Evolutionary conservation across 176 grass and related monocot genomes (phyloP).

Genomic region (Avena insularis): DNA sequence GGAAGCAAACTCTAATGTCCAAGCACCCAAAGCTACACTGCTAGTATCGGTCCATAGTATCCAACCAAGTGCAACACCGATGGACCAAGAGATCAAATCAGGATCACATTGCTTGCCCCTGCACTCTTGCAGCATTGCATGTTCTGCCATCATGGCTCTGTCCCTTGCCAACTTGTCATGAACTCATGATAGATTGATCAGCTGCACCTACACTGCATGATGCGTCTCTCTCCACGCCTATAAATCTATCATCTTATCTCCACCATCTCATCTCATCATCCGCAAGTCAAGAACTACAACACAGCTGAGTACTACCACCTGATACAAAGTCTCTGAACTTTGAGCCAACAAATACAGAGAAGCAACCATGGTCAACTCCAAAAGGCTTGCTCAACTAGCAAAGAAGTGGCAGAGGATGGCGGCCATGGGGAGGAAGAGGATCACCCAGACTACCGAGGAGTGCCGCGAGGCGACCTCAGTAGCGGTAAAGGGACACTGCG

Average conservation of each 20-base stretch:
- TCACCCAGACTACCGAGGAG: background rate
- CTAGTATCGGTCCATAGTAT: background rate
- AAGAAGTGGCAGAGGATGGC: conserved; percentile 62
- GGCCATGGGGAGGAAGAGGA: background rate
- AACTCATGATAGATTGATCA: conserved; percentile 1
- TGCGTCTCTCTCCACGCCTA: background rate
- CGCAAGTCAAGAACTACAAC: background rate
- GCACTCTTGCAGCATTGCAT: conserved; percentile 26
- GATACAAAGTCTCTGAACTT: background rate
- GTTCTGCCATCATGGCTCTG: conserved; percentile 38
- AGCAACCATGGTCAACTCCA: conserved; percentile 37
- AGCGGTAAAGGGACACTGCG: conserved; percentile 22
- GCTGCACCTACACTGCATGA: background rate
- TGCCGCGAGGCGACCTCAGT: background rate
- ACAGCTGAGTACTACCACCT: background rate
- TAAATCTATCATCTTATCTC: conserved; percentile 35
- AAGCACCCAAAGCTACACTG: background rate
- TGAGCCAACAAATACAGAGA: conserved; percentile 10
- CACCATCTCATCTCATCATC: conserved; percentile 25
- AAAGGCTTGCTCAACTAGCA: conserved; percentile 38
- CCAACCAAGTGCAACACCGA: background rate
- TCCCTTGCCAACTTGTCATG: conserved; percentile 4
- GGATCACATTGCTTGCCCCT: background rate
- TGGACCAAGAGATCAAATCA: conserved; percentile 1
- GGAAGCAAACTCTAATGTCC: conserved; percentile 14